phyloP scores from a whole-genome alignment of 345 rosid genomes.

The Acer campestre region DNA sequence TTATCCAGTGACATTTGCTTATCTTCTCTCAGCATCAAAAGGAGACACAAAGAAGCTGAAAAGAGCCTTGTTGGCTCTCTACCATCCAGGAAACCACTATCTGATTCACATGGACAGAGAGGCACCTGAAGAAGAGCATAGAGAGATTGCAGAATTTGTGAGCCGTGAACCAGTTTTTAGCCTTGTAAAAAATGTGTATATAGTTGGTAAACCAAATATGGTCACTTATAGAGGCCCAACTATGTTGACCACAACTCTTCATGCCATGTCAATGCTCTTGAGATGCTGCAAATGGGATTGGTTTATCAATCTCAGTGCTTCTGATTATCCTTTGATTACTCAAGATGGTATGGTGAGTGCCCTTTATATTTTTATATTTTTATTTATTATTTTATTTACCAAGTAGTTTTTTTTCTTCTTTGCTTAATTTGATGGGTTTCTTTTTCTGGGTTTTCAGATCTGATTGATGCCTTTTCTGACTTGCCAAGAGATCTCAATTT shows the following conservation, averaged over 20 bases:
- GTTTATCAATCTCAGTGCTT: constrained; percentile 98
- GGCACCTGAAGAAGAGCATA: constrained; percentile 61
- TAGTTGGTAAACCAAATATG: constrained; percentile 74
- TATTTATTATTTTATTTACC: neutral
- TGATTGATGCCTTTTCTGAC: constrained; percentile 80
- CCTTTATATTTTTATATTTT: neutral
- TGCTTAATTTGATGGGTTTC: neutral
- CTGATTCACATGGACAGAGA: constrained; percentile 72
- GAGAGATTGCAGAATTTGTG: constrained; percentile 58
- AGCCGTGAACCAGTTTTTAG: constrained; percentile 54
- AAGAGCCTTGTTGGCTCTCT: constrained; percentile 60
- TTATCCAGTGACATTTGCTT: constrained; percentile 71
- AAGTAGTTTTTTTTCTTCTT: neutral
- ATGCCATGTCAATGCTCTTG: constrained; percentile 74
- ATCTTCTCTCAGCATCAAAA: constrained; percentile 79
- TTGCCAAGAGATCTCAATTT: constrained; percentile 88
- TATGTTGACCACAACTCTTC: constrained; percentile 88
- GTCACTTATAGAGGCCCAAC: constrained; percentile 94
- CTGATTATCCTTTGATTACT: constrained; percentile 86
- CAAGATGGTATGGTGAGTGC: constrained; percentile 99
- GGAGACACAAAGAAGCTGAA: constrained; percentile 68
- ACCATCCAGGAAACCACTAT: constrained; percentile 84
- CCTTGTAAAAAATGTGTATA: constrained; percentile 68
- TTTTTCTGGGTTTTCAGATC: constrained; percentile 57
- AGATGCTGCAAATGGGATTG: constrained; percentile 91